Evolutionary conservation across 164 flowering plant species (phyloP).

Genomic region (Vitis rupestris): DNA sequence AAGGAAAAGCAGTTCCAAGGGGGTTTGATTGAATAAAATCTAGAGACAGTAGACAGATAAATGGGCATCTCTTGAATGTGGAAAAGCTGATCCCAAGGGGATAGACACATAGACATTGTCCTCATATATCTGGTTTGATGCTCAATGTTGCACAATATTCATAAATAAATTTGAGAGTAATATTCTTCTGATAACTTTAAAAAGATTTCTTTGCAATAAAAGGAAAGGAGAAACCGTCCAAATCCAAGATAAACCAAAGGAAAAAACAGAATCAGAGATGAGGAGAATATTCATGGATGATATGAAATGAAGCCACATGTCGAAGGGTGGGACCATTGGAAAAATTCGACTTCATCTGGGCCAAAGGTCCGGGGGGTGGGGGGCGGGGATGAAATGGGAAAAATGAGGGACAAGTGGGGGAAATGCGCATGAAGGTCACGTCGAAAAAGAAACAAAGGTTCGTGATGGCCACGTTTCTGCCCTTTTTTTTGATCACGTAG

Average conservation of each 20-base stretch:
- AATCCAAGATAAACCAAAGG: neutral
- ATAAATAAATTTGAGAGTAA: neutral
- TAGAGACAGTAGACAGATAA: neutral
- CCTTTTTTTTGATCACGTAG: slow-evolving; percentile 14
- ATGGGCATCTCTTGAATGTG: neutral
- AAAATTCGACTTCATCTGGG: too few species aligned
- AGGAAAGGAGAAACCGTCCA: slow-evolving; percentile 11
- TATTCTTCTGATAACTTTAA: too few species aligned
- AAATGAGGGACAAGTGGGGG: neutral
- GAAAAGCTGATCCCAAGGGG: neutral
- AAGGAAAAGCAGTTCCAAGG: too few species aligned
- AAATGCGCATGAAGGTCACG: slow-evolving; percentile 15
- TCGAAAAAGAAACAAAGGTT: slow-evolving; percentile 11
- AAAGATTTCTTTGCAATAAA: neutral
- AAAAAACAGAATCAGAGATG: neutral
- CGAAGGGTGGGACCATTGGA: too few species aligned
- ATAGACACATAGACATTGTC: neutral
- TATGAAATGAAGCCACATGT: too few species aligned
- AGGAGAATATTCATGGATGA: too few species aligned
- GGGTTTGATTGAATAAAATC: neutral
- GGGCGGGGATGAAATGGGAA: too few species aligned
- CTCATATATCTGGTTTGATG: neutral
- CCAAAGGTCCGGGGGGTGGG: too few species aligned
- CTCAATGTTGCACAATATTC: neutral
- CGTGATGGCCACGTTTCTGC: slow-evolving; percentile 24